Evolutionary conservation across 2,329 filamentous ascomycete genomes (phyloP), one percentile per base, ranked within the genome.

Genomic region (Penicillium sp.): DNA sequence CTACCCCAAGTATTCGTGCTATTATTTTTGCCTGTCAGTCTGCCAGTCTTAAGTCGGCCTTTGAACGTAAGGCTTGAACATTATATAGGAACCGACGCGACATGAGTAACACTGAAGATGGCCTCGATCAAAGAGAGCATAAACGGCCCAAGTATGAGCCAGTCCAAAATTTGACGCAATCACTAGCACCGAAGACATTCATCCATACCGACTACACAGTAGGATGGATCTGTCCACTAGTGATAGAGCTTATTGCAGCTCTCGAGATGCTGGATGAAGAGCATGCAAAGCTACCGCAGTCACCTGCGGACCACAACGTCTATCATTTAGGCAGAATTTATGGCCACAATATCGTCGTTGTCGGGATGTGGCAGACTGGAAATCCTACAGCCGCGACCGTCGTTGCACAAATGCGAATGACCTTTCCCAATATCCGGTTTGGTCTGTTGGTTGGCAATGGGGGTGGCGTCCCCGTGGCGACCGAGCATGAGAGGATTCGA

Each of bases 271-370:
- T 65, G 20, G 63, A 65, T 43, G 16, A 52, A 24, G 47, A 43
- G 24, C 64, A 66, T 52, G 30, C 42, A 1, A 16, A 28, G 40
- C 21, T 61, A 20, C 54, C 55, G 1, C 40, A 57, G 12, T 57
- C 9, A 3, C 12, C 53, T 6, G 61, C 23, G 1, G 63, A 65
- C 20, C 56, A 56, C 20, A 65, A 62, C 40, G 54, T 24, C 1
- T 65, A 65, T 35, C 62, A 57, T 3, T 30, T 65, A 1, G 64
- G 64, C 26, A 57, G 12, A 8, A 65, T 65, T n/a, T 55, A 56
- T 3, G 33, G 58, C 4, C 62, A 66, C 46, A 65, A 65, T 24
- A n/a, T 66, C 9, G 62, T 64, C 2, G 60, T 66, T 57, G 57
- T 53, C 21, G 63, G 62, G 6, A 62, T 4, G 20, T 46, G 4